These are phyloP conservation scores for Fragaria ananassa DNA, from an alignment of 306 rosid species.

Conservation along the genomic window DNA sequence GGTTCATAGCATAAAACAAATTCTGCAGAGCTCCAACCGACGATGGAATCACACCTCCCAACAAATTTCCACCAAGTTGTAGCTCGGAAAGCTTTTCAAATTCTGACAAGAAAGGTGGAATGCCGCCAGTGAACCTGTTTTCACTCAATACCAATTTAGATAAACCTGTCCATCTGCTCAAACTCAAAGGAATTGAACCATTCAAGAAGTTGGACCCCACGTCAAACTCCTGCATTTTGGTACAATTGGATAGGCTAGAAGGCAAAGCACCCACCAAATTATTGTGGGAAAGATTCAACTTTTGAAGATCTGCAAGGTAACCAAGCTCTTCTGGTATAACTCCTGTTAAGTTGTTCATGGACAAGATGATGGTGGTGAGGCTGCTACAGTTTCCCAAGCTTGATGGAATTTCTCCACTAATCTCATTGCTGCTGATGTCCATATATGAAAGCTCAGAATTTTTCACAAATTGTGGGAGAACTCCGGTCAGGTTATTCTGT, in stretches of 20 bases:
- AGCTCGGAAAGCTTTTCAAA: conserved; percentile 50
- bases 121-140: conserved; percentile 57
- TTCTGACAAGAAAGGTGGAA: conserved; percentile 48
- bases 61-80: conserved; percentile 69
- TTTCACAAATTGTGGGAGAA: conserved; percentile 52
- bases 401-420: conserved; percentile 57
- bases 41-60: conserved; percentile 69
- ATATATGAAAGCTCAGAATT: conserved; percentile 34
- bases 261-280: conserved; percentile 67
- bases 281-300: conserved; percentile 54
- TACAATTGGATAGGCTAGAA: conserved; percentile 54
- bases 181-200: conserved; percentile 56
- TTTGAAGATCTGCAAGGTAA: conserved; percentile 45
- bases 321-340: conserved; percentile 59
- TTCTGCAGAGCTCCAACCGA: conserved; percentile 53
- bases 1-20: conserved; percentile 55
- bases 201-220: conserved; percentile 67
- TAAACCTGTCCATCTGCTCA: conserved; percentile 52
- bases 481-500: conserved; percentile 49
- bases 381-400: conserved; percentile 56
- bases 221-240: conserved; percentile 46
- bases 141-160: conserved; percentile 53
- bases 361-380: conserved; percentile 48
- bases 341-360: conserved; percentile 50
- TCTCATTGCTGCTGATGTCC: conserved; percentile 52